phyloP scores from a whole-genome alignment of 1,284 basidiomycete species.

The Sparassis latifolia region DNA sequence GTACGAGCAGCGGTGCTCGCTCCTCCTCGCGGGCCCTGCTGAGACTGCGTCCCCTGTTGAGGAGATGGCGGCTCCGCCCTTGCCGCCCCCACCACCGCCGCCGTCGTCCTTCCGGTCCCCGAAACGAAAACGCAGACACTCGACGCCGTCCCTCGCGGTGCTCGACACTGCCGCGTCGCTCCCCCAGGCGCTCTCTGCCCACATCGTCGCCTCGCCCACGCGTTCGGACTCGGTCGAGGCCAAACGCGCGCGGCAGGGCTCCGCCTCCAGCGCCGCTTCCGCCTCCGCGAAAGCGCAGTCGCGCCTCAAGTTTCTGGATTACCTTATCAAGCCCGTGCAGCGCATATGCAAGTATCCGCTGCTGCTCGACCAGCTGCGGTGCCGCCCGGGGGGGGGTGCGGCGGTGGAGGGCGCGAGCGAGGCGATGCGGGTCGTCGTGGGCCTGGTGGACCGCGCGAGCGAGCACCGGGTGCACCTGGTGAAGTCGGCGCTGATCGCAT shows the following conservation, averaged over 20 bases:
- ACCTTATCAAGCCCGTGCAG: constrained; percentile 87
- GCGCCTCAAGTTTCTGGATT: constrained; percentile 67
- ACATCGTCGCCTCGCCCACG: not conserved
- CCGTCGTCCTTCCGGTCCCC: not conserved
- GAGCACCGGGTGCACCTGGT: constrained; percentile 46
- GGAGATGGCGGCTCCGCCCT: constrained; percentile 4
- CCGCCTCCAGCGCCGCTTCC: constrained; percentile 6
- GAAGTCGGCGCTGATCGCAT: constrained; percentile 64
- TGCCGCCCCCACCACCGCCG: constrained; percentile 1
- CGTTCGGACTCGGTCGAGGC: not conserved
- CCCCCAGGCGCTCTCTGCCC: not conserved
- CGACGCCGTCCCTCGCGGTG: constrained; percentile 12
- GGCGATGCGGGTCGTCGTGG: constrained; percentile 59
- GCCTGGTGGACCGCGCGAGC: constrained; percentile 45
- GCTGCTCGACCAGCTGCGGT: constrained; percentile 69
- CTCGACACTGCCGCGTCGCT: constrained; percentile 2
- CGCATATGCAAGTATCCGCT: constrained; percentile 90
- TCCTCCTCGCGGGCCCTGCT: constrained; percentile 14
- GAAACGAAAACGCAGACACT: constrained; percentile 16
- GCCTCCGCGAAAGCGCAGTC: constrained; percentile 2
- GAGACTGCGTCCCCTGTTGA: constrained; percentile 3
- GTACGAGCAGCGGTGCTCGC: constrained; percentile 66
- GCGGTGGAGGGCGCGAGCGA: constrained; percentile 35
- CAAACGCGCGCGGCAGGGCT: constrained; percentile 8
- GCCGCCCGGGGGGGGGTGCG: constrained; percentile 9